Evolutionary conservation across 768 basidiomycete genomes (phyloP).

Genomic region (Solioccasus polychromus): DNA sequence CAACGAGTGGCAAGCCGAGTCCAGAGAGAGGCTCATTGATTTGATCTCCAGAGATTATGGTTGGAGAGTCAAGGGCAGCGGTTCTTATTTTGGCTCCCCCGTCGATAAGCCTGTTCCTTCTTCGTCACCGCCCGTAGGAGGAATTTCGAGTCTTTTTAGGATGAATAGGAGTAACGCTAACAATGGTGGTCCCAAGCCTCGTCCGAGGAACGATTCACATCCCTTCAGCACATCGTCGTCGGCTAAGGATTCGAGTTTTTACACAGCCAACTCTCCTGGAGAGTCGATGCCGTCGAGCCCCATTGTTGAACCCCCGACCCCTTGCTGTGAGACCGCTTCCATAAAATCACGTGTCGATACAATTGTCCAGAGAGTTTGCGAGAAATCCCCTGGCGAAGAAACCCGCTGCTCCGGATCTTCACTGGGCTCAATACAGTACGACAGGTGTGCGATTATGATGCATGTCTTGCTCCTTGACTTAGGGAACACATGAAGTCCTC

Average conservation of each 20-base stretch:
- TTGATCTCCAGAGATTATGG: conserved; percentile 7
- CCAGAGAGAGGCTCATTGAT: conserved; percentile 12
- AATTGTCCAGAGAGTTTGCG: background rate
- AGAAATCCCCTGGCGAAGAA: conserved; percentile 1
- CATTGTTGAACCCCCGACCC: conserved; percentile 12
- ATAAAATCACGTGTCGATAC: background rate
- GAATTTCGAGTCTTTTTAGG: background rate
- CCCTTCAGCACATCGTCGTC: background rate
- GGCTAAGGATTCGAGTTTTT: conserved; percentile 1
- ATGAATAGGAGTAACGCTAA: background rate
- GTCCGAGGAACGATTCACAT: background rate
- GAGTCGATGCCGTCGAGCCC: conserved; percentile 5
- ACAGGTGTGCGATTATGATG: conserved; percentile 8
- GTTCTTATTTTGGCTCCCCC: conserved; percentile 11
- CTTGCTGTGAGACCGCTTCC: background rate
- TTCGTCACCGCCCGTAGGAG: background rate
- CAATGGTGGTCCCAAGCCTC: background rate
- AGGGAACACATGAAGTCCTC: conserved; percentile 3
- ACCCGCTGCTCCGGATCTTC: background rate
- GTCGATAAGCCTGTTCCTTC: background rate
- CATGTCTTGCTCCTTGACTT: background rate
- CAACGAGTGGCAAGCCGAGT: conserved; percentile 9
- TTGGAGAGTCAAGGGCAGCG: conserved; percentile 9
- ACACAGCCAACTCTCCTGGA: conserved; percentile 10
- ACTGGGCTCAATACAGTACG: conserved; percentile 1